phyloP scores from a whole-genome alignment of 2,329 filamentous ascomycete species.

The Aspergillus jensenii region DNA sequence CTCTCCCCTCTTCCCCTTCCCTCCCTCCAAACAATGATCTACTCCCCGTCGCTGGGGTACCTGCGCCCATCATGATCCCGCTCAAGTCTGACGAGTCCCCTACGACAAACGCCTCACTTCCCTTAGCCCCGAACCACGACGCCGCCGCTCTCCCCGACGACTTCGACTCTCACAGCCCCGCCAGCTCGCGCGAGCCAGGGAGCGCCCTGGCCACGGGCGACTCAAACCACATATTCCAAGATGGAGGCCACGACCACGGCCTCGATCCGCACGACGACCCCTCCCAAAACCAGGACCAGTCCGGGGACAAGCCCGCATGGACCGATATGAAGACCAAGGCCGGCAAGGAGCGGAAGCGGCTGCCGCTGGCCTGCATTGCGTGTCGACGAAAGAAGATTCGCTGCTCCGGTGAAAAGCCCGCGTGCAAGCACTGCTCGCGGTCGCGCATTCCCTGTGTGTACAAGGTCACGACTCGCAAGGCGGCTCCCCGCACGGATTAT shows the following conservation, averaged over 20 bases:
- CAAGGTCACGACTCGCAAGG: constrained; percentile 93
- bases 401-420: constrained; percentile 95
- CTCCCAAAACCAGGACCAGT: constrained; percentile 40
- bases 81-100: constrained; percentile 34
- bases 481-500: constrained; percentile 91
- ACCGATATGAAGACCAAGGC: constrained; percentile 86
- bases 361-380: constrained; percentile 92
- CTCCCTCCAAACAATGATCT: constrained; percentile 34
- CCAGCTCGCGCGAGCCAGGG: constrained; percentile 37
- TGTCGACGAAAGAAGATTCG: constrained; percentile 97
- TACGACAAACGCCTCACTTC: constrained; percentile 25
- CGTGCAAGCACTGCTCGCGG: constrained; percentile 92
- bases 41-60: constrained; percentile 32
- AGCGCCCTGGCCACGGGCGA: constrained; percentile 27
- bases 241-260: constrained; percentile 19
- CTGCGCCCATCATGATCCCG: constrained; percentile 40
- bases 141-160: constrained; percentile 30
- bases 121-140: constrained; percentile 27
- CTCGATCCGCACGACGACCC: constrained; percentile 18
- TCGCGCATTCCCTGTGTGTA: constrained; percentile 96
- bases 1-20: neutral
- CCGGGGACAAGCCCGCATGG: constrained; percentile 65
- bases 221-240: constrained; percentile 17
- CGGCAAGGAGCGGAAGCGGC: constrained; percentile 89
- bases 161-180: constrained; percentile 35